Conservation (phyloP, 164 flowering plant genomes). For the Akebia trifoliata region DNA sequence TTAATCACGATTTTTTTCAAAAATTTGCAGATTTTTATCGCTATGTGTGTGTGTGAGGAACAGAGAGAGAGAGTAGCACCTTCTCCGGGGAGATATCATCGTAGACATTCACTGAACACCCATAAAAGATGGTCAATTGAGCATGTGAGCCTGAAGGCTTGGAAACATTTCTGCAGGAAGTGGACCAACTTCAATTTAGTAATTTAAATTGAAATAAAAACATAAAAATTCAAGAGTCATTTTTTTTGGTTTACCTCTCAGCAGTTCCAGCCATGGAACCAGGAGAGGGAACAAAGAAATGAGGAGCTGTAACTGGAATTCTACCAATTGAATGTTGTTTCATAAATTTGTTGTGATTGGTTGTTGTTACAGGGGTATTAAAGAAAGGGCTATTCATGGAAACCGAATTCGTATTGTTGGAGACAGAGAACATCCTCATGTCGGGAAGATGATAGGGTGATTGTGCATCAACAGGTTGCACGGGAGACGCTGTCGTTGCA, state of each 20-base stretch:
- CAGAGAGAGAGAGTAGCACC: conserved; percentile 36
- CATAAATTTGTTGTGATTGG: conserved; percentile 27
- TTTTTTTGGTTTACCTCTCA: conserved; percentile 35
- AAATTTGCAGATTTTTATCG: too few species aligned
- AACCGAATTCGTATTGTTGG: conserved; percentile 36
- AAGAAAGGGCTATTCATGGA: conserved; percentile 39
- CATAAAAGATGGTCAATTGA: conserved; percentile 81
- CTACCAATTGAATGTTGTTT: conserved; percentile 54
- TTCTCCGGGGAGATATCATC: conserved; percentile 77
- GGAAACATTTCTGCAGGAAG: conserved; percentile 31
- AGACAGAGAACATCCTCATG: conserved; percentile 33
- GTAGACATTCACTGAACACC: conserved; percentile 65
- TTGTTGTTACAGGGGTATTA: conserved; percentile 34
- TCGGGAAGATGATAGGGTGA: conserved; percentile 28
- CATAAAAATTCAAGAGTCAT: not conserved
- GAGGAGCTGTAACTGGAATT: conserved; percentile 32
- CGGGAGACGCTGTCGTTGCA: conserved; percentile 29
- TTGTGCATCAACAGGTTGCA: conserved; percentile 29
- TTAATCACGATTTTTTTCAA: too few species aligned
- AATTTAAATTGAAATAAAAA: not conserved
- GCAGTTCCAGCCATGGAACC: conserved; percentile 33
- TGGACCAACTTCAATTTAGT: conserved; percentile 5
- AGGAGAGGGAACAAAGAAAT: conserved; percentile 21
- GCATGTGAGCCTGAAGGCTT: conserved; percentile 41
- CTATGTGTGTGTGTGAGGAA: too few species aligned